Percentiles rank a stretch among this genome's conserved stretches.
Evolutionary conservation across 805 yeast species (phyloP).

Genomic region (Kuraishia cidri): DNA sequence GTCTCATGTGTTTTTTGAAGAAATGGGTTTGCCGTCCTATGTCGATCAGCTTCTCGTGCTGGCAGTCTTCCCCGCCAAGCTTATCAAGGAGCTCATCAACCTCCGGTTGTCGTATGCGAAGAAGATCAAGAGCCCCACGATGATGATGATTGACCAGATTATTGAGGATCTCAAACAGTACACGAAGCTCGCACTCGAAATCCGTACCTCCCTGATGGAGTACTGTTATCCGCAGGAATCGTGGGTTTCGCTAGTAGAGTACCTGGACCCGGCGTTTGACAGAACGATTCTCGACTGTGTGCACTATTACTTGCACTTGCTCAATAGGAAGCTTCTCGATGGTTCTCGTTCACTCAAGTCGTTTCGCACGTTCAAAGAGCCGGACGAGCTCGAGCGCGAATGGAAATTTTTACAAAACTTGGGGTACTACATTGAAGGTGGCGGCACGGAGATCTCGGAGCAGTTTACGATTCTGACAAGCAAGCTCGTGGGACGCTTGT

Average conservation of each 20-base stretch:
- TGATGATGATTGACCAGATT: constrained; percentile 95
- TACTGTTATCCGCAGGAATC: constrained; percentile 52
- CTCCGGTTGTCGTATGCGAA: constrained; percentile 71
- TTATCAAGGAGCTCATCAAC: constrained; percentile 71
- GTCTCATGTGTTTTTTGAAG: constrained; percentile 52
- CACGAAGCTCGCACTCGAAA: constrained; percentile 64
- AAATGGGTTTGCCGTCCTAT: constrained; percentile 67
- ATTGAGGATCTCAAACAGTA: constrained; percentile 77
- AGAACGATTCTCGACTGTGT: constrained; percentile 65
- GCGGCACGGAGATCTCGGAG: constrained; percentile 73
- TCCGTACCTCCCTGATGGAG: constrained; percentile 57
- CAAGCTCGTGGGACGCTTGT: constrained; percentile 59
- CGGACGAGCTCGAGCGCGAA: constrained; percentile 78
- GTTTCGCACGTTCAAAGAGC: constrained; percentile 81
- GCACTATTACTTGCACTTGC: constrained; percentile 55
- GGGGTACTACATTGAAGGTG: constrained; percentile 73
- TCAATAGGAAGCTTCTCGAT: constrained; percentile 73
- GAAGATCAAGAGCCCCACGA: constrained; percentile 74
- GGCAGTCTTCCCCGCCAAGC: constrained; percentile 66
- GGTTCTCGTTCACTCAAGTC: constrained; percentile 53
- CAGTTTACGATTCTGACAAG: constrained; percentile 61
- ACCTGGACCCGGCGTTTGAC: constrained; percentile 56
- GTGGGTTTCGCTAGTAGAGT: constrained; percentile 58
- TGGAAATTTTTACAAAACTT: constrained; percentile 73
- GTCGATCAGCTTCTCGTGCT: constrained; percentile 56